Conservation (phyloP, 352 stramenopile genomes). For the Phytopythium aichiense region DNA sequence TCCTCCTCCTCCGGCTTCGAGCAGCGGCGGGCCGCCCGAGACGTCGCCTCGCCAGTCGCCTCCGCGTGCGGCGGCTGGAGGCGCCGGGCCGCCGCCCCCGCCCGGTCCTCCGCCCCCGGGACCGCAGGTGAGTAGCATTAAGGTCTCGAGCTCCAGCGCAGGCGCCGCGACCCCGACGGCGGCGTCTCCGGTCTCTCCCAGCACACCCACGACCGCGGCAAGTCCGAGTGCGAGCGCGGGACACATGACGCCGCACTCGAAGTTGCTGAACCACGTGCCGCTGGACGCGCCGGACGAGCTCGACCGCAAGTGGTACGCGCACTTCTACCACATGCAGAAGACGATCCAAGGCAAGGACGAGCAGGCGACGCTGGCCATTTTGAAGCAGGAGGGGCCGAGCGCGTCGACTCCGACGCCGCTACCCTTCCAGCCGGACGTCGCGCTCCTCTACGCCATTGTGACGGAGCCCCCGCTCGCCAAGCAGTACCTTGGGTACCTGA, state of each 20-base stretch:
- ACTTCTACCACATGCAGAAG: slow-evolving; percentile 86
- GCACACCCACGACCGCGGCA: slow-evolving; percentile 22
- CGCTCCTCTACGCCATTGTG: slow-evolving; percentile 71
- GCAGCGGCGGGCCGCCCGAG: not conserved
- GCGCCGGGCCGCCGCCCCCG: not conserved
- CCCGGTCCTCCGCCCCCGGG: not conserved
- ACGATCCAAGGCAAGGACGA: slow-evolving; percentile 74
- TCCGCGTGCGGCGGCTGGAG: not conserved
- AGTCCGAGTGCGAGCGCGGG: slow-evolving; percentile 14
- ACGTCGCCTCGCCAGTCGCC: not conserved
- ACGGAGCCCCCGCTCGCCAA: slow-evolving; percentile 70
- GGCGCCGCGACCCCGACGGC: not conserved
- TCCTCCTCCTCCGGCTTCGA: not conserved
- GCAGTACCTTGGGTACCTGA: slow-evolving; percentile 75
- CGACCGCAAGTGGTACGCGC: slow-evolving; percentile 83
- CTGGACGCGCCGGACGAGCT: slow-evolving; percentile 75
- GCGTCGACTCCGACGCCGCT: slow-evolving; percentile 18
- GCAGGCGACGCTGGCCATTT: slow-evolving; percentile 32
- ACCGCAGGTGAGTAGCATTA: not conserved
- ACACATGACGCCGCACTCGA: slow-evolving; percentile 48
- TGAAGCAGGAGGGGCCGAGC: slow-evolving; percentile 45
- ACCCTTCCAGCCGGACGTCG: slow-evolving; percentile 76
- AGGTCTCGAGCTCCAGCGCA: not conserved
- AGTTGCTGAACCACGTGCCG: slow-evolving; percentile 66
- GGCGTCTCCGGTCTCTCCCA: slow-evolving; percentile 8